Percentiles rank a stretch among this genome's conserved stretches.
Conservation (phyloP, 345 rosid species). For the Eutrema japonicum region DNA sequence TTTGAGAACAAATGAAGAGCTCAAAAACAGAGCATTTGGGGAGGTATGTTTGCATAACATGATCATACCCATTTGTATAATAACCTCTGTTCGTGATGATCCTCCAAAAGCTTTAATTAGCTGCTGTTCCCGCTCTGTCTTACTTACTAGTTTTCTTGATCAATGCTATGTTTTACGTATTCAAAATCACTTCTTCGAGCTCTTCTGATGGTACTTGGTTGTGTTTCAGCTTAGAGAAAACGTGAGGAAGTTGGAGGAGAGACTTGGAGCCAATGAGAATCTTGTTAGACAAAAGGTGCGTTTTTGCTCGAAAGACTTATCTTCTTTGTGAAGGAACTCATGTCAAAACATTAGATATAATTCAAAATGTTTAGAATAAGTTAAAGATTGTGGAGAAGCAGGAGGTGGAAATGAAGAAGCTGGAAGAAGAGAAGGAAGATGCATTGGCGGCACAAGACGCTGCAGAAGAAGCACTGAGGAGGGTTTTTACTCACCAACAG, state of each 20-base stretch:
- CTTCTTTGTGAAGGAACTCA: not conserved
- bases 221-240: slow-evolving; percentile 60
- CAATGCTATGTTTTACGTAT: slow-evolving; percentile 7
- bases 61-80: not conserved
- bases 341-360: slow-evolving; percentile 5
- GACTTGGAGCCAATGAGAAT: slow-evolving; percentile 56
- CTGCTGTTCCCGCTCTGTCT: slow-evolving; percentile 1
- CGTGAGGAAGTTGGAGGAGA: slow-evolving; percentile 58
- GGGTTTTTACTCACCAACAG: slow-evolving; percentile 67
- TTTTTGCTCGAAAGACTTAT: not conserved
- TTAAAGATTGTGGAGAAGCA: slow-evolving; percentile 37
- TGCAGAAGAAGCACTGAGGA: slow-evolving; percentile 82
- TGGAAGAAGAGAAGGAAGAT: slow-evolving; percentile 68
- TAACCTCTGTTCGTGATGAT: not conserved
- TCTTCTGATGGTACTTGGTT: slow-evolving; percentile 20
- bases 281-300: slow-evolving; percentile 69
- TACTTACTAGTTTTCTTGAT: slow-evolving; percentile 19
- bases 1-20: slow-evolving; percentile 63
- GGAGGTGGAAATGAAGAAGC: slow-evolving; percentile 80
- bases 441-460: slow-evolving; percentile 90
- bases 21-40: slow-evolving; percentile 67
- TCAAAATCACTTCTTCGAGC: not conserved
- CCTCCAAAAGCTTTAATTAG: not conserved
- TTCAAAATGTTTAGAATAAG: not conserved
- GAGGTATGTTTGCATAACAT: slow-evolving; percentile 54